Evolutionary conservation across 2,329 filamentous ascomycete genomes (phyloP), one percentile per base, ranked within the genome.

Genomic region (Rhinocladiella similis): DNA sequence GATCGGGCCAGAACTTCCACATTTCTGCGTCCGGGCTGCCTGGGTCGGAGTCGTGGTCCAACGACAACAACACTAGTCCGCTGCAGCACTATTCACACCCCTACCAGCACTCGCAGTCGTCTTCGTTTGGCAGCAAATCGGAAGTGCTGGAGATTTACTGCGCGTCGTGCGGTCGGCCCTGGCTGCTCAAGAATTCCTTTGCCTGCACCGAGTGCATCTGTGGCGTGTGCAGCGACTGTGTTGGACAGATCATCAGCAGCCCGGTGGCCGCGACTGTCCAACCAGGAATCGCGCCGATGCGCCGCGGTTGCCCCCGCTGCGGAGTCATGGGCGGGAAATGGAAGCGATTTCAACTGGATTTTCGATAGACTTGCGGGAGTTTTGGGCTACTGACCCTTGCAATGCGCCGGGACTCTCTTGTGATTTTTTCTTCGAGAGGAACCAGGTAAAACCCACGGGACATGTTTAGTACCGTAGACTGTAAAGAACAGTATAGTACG

Each of bases 191-290:
- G 67, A 89, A 93, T 67, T 94, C 90, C 33, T 97, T 91, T 69
- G 93, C 93, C 19, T 97, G 93, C 72, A 96, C 92, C 1, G 92
- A 97, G 72, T 97, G 94, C 72, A 96, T 97, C 62, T 96, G 91
- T 70, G 93, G 92, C 14, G 82, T 97, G 48, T 97, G 94, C 72
- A 85, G 87, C 62, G 85, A 91, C 57, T 97, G 93, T 67, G 91
- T 97, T 56, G 68, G 69, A 52, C 69, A 73, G 69, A 75, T 77
- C 63, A 72, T 76, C 50, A 68, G 70, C 60, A 74, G 73, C 57
- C 73, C 75, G 18, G 69, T 74, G 0, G 65, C 22, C 22, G 22
- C 70, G 14, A 65, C 62, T 29, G 64, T 63, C 56, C 65, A 66
- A 58, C 63, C 66, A 56, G 64, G 65, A 56, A 56, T 58, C 54